phyloP scores from a whole-genome alignment of 2,329 filamentous ascomycete genomes.

The Fusarium incarnatum region DNA sequence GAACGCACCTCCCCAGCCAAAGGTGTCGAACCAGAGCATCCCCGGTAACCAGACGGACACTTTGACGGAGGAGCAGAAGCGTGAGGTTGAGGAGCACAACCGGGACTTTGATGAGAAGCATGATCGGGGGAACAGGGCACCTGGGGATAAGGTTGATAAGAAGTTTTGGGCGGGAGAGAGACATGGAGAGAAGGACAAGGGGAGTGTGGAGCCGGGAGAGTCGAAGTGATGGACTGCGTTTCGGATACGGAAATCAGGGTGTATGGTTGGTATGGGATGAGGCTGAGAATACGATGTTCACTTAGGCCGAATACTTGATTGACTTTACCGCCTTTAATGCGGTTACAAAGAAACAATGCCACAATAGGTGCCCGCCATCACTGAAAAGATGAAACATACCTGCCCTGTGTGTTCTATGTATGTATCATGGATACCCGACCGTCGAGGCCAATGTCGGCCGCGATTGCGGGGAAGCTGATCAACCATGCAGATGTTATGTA shows the following conservation, averaged over 20 bases:
- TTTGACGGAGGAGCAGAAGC: constrained; percentile 63
- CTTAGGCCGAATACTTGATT: too few relatives aligned
- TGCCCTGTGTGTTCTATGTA: too few relatives aligned
- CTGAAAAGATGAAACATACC: too few relatives aligned
- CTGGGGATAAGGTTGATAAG: constrained; percentile 65
- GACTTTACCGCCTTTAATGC: too few relatives aligned
- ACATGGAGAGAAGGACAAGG: constrained; percentile 10
- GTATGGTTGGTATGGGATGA: not conserved
- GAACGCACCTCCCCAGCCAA: constrained; percentile 59
- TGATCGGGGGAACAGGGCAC: constrained; percentile 57
- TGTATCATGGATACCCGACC: too few relatives aligned
- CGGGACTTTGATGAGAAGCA: constrained; percentile 66
- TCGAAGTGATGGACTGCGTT: not conserved
- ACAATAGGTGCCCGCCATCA: too few relatives aligned
- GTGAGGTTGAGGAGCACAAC: constrained; percentile 70
- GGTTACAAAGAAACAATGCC: too few relatives aligned
- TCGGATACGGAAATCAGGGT: not conserved
- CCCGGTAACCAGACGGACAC: constrained; percentile 49
- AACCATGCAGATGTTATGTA: too few relatives aligned
- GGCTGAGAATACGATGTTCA: not conserved
- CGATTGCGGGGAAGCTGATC: too few relatives aligned
- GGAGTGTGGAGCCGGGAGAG: not conserved
- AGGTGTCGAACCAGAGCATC: constrained; percentile 62
- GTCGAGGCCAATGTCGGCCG: too few relatives aligned
- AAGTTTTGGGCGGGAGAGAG: constrained; percentile 60